These are phyloP conservation scores for Colletotrichum paranaense DNA, from an alignment of 2,329 filamentous ascomycete genomes.

Conservation along the genomic window DNA sequence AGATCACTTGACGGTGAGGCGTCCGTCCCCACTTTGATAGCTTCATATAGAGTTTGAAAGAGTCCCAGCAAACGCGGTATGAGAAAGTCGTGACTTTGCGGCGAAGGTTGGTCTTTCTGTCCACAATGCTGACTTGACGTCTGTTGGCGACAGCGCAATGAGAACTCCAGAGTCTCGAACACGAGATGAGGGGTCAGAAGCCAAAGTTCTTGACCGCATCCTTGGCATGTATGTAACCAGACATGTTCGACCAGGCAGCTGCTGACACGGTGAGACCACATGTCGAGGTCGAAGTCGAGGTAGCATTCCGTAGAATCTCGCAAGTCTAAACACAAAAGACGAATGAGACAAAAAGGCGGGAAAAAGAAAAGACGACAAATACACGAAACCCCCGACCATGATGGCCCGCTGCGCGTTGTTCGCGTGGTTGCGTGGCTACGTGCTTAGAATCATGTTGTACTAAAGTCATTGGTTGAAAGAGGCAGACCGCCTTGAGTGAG, in stretches of 20 bases:
- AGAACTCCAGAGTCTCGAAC: not conserved
- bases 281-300: not conserved
- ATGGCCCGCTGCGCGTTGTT: not conserved
- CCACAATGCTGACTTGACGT: not conserved
- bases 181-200: not conserved
- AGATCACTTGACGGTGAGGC: not conserved
- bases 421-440: not conserved
- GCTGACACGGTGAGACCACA: not conserved
- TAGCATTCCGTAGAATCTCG: not conserved
- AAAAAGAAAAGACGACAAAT: not conserved
- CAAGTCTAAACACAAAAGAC: constrained; percentile 1
- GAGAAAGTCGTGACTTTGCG: not conserved
- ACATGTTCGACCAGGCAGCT: not conserved
- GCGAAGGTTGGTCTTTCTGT: not conserved
- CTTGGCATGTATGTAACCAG: constrained; percentile 31
- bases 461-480: not conserved
- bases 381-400: not conserved
- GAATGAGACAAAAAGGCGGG: not conserved
- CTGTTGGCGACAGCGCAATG: too few species aligned
- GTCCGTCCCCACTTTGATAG: not conserved
- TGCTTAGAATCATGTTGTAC: constrained; percentile 17
- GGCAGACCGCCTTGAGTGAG: constrained; percentile 1
- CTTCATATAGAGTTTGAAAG: not conserved
- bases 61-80: not conserved
- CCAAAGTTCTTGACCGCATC: not conserved